phyloP scores from a whole-genome alignment of 2,329 filamentous ascomycete species.

The Diaporthe humulicola region DNA sequence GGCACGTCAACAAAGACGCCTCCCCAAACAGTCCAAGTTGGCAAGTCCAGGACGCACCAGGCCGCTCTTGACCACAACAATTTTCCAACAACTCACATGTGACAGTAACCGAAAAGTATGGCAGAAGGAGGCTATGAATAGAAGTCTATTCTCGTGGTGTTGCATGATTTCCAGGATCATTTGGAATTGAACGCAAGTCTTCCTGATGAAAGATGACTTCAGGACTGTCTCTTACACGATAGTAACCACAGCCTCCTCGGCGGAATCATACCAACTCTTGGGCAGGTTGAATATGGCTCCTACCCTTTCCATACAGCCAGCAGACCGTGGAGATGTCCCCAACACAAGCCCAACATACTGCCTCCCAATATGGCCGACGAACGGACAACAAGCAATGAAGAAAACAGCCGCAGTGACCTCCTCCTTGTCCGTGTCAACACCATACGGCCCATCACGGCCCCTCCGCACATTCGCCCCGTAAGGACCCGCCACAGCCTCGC shows the following conservation, averaged over 20 bases:
- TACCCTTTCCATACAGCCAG: slow-evolving; percentile 10
- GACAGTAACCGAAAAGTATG: no score
- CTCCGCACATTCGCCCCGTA: not conserved
- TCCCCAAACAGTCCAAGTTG: not conserved
- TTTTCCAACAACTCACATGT: no score
- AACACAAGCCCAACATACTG: not conserved
- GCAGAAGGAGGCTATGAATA: no score
- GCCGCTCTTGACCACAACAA: no score
- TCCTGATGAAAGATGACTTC: no score
- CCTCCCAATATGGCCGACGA: slow-evolving; percentile 6
- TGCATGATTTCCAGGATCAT: no score
- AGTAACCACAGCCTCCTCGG: slow-evolving; percentile 9
- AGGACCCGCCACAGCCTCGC: not conserved
- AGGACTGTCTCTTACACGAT: not conserved
- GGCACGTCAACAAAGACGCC: no score
- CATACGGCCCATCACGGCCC: not conserved
- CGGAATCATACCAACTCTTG: slow-evolving; percentile 7
- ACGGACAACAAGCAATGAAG: not conserved
- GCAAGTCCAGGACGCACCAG: no score
- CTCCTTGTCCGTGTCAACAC: not conserved
- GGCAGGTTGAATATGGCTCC: slow-evolving; percentile 11
- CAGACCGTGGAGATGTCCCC: not conserved
- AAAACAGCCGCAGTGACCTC: not conserved
- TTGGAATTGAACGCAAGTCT: not conserved
- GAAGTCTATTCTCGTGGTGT: no score